Evolutionary conservation across 495 filamentous ascomycete genomes (phyloP), one percentile per base, ranked within the genome.

Genomic region (Neurospora sp.): DNA sequence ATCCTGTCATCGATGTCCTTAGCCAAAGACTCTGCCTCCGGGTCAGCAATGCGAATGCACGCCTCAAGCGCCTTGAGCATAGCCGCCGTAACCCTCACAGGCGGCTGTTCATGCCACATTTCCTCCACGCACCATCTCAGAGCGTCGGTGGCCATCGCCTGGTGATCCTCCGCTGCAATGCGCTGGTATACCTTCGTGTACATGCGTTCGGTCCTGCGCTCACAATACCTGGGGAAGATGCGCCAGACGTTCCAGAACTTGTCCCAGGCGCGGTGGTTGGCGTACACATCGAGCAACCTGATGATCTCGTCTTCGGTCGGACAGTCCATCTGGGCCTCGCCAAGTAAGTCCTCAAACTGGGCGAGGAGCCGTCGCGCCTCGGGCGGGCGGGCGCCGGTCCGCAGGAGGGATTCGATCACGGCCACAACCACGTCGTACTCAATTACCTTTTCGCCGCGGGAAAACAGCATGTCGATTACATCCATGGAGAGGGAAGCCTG

Each of bases 191-290:
- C 76, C 68, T 86, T 77, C 27, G 78, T 75, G 78, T 93, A 94
- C 71, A 92, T 81, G 8, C 76, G 79, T 35, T 78, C 78, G 3
- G 87, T 88, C 41, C 91, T 87, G 5, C 83, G 78, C 27, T 80
- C 75, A 7, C 83, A 78, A 69, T 84, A 81, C 42, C 84, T 82
- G 59, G 90, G 82, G 35, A 88, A 79, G 68, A 85, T 83, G 70
- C 85, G 83, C 89, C 90, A 94, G 42, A 85, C 74, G 10, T 86
- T 82, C 90, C 88, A 91, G 73, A 93, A 89, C 4, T 79, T 79
- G 14, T 83, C 77, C 83, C 88, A 91, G 70, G 87, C 76, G 3
- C 79, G 76, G 39, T 74, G 73, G 76, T 70, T 75, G 27, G 77
- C 80, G 75, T 82, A 84, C 40, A 83, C 72, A 1, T 80, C 74